Conservation (phyloP, 2,329 filamentous ascomycete species). For the Alternaria burnsii region DNA sequence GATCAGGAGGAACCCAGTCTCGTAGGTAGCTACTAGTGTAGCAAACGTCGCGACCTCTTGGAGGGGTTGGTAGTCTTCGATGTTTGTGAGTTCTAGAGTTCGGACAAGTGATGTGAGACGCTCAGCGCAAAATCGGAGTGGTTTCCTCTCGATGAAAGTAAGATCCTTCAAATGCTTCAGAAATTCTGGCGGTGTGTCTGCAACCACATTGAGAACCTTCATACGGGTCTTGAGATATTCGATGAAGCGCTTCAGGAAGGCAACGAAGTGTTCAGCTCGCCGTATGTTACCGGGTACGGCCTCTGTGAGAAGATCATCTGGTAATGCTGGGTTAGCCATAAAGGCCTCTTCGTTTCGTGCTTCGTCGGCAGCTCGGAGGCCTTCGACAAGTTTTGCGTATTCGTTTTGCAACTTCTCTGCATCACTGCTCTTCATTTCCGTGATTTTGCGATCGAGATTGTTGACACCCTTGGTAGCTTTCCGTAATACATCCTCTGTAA, state of each 20-base stretch:
- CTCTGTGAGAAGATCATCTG: conserved; percentile 93
- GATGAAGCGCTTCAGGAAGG: conserved; percentile 94
- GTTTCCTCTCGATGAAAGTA: conserved; percentile 97
- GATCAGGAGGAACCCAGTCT: conserved; percentile 94
- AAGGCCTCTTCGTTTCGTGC: conserved; percentile 93
- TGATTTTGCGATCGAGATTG: conserved; percentile 89
- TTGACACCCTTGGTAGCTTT: conserved; percentile 90
- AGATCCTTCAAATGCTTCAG: conserved; percentile 91
- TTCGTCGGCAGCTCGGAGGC: conserved; percentile 85
- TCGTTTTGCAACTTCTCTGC: conserved; percentile 93
- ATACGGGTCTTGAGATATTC: conserved; percentile 98
- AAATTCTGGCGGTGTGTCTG: conserved; percentile 94
- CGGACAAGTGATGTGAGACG: conserved; percentile 91
- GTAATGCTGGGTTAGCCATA: conserved; percentile 94
- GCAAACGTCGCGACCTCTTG: conserved; percentile 98
- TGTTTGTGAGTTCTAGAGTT: conserved; percentile 94
- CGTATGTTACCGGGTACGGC: conserved; percentile 96
- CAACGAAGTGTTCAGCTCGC: conserved; percentile 92
- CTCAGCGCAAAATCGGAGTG: conserved; percentile 92
- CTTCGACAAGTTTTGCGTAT: conserved; percentile 94
- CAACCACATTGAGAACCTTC: conserved; percentile 97
- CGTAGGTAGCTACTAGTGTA: conserved; percentile 93
- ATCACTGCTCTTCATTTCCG: conserved; percentile 95
- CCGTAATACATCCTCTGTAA: conserved; percentile 92
- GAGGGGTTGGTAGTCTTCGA: conserved; percentile 95